Evolutionary conservation across 441 rosid species (phyloP).

Genomic region (Pelargonium myrrhifolium): DNA sequence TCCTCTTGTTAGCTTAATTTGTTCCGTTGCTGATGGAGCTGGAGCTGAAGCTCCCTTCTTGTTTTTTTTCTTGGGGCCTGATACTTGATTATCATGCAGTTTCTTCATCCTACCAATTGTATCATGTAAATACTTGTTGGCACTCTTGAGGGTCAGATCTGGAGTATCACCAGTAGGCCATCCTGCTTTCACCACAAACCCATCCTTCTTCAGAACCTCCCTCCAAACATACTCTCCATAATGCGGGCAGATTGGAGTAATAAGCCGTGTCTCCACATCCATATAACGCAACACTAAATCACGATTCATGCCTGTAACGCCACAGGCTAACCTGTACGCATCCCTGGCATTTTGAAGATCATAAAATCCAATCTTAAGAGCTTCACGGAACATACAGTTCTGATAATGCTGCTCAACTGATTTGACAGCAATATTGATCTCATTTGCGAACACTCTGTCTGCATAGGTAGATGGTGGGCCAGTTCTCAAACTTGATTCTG

Average conservation of each 20-base stretch:
- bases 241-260: constrained; percentile 87
- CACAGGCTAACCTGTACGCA: constrained; percentile 82
- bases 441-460: constrained; percentile 78
- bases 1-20: constrained; percentile 37
- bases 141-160: constrained; percentile 66
- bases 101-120: constrained; percentile 67
- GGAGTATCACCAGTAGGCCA: constrained; percentile 73
- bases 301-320: constrained; percentile 63
- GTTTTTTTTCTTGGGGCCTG: constrained; percentile 54
- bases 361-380: constrained; percentile 81
- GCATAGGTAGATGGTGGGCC: constrained; percentile 73
- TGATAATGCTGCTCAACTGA: constrained; percentile 60
- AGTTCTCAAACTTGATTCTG: constrained; percentile 54
- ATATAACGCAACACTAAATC: constrained; percentile 58
- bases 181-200: constrained; percentile 72
- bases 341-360: constrained; percentile 93
- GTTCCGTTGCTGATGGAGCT: constrained; percentile 35
- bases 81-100: constrained; percentile 59
- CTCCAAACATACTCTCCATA: constrained; percentile 87
- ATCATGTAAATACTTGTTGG: constrained; percentile 87
- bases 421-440: constrained; percentile 65
- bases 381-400: constrained; percentile 80
- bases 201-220: constrained; percentile 67
- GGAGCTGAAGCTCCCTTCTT: constrained; percentile 42
- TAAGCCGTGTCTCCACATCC: constrained; percentile 88